Evolutionary conservation across 306 rosid genomes (phyloP).

Genomic region (barrel medic (Medicago truncatula)): MtrunA17r5.0-ANR NC_053042.1:55954501-55955000

Average conservation of each 20-base stretch:
- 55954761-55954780: constrained; percentile 17
- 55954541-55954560: not conserved
- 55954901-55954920: not conserved
- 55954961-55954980: not conserved
- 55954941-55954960: constrained; percentile 3
- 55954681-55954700: not conserved
- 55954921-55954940: constrained; percentile 14
- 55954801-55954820: constrained; percentile 45
- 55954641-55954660: too few species aligned
- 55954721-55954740: not conserved
- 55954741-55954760: constrained; percentile 7
- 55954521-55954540: not conserved
- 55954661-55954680: not conserved
- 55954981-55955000: not conserved
- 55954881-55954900: not conserved
- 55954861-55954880: not conserved
- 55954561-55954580: not conserved
- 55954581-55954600: too few species aligned
- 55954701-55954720: not conserved
- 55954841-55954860: not conserved
- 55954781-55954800: constrained; percentile 17
- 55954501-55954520: too few species aligned
- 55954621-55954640: not conserved
- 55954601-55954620: not conserved
- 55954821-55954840: not conserved